Evolutionary conservation across 2,329 filamentous ascomycete genomes (phyloP), one percentile per base, ranked within the genome.

Genomic region (Ascochyta viciae-villosae): DNA sequence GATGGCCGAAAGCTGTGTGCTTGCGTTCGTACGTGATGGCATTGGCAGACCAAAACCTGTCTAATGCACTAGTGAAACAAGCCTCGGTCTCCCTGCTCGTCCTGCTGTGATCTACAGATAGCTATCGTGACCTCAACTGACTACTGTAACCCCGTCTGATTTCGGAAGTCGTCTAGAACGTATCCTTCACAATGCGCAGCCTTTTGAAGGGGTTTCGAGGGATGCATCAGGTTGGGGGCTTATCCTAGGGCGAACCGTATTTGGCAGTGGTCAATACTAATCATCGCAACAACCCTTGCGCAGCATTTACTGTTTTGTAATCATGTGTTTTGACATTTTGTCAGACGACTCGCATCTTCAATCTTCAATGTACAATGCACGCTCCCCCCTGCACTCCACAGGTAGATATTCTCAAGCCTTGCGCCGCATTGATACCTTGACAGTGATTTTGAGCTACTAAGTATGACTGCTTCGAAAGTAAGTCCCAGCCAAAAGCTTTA

Each of bases 231-330:
- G 23, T 27, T 16, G 27, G 26, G 4, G 8, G 4, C 4, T 10
- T 23, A 27, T 8, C 22, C 22, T 16, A 23, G 27, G 10, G 45
- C 29, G 3, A 40, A 22, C 15, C n/a, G 13, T 27, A 16, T 55
- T 41, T 37, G 52, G 54, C 42, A 43, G 37, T 50, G 33, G 38
- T 24, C 22, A 29, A 52, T 60, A 67, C 61, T 62, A 64, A 64
- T 65, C 50, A 63, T 47, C 46, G 40, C 57, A 58, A 50, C 52
- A 52, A 60, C 50, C 53, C 61, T 58, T 54, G 59, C 34, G 42
- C 33, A 29, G 29, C 24, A 29, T 39, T 39, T 34, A 10, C 33
- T 70, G 67, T 71, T 71, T 71, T 70, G 68, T 71, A 70, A 71
- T 71, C 68, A 70, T 24, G 34, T 15, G 33, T 41, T 52, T 9